Base-by-base conservation (phyloP, 2,329 filamentous ascomycete genomes). In the Ambrosiella cleistominuta region DNA sequence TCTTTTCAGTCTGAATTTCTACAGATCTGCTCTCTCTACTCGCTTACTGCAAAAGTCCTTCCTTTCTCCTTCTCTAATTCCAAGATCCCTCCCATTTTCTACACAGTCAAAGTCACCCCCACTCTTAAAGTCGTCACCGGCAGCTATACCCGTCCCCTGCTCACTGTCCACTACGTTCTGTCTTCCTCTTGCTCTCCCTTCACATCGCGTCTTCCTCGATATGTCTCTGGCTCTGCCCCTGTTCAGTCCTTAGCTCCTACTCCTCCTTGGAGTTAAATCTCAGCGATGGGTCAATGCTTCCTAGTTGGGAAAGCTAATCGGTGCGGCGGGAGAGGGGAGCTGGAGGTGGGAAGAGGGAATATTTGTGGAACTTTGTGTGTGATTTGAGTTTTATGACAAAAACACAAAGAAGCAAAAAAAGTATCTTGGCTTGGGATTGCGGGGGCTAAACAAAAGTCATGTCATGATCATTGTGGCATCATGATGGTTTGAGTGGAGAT, bases 281-380 rank as follows among this genome's bases (percentile, higher is more conserved):
- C 27, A 36, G 15, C 45, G 8, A 15, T 13, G 44, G 60, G 54
- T 27, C 54, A 57, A 39, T 50, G 12, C 39, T 52, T 37, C 56
- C 52, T 37, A 42, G 57, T 36, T 45, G 47, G 40, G 50, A 56
- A 53, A 62, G 58, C 36, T 60, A 60, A 42, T 11, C n/a, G 39
- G 11, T 7, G 27, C 27, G 27, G 27, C 27, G 3, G 27, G 27
- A 27, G 27, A 2, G 27, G 27, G 27, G 27, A 27, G 27, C 27
- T 27, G 27, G 27, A 27, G 27, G 27, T 27, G 27, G 4, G 27
- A 27, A 27, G 27, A 27, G 27, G 27, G 27, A 27, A 27, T 3
- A 27, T 42, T 42, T 42, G 39, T 12, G 39, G 39, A 5, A 42
- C 39, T 42, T 42, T 42, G 27, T 27, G 27, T 27, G 27, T 27